Evolutionary conservation across 306 rosid species (phyloP).

Genomic region (Cicer cuneatum): DNA sequence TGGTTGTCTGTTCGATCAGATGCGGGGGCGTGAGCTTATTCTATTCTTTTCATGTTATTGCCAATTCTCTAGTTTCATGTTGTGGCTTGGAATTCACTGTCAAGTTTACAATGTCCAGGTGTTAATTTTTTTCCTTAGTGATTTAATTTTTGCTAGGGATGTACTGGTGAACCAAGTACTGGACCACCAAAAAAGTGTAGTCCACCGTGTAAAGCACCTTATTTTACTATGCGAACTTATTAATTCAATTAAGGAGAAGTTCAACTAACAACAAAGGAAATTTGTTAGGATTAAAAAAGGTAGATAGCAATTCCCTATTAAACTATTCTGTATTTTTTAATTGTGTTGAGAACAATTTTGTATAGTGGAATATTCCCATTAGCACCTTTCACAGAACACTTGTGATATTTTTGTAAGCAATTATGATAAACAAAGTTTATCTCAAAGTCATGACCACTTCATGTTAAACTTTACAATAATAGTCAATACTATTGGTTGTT

Average conservation of each 20-base stretch:
- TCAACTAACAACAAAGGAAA: too few species aligned
- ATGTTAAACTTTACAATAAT: conserved; percentile 26
- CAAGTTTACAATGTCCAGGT: conserved; percentile 63
- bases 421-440: conserved; percentile 31
- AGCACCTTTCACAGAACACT: neutral
- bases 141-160: conserved; percentile 48
- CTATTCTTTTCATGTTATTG: conserved; percentile 5
- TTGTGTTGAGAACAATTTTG: neutral
- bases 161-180: too few species aligned
- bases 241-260: too few species aligned
- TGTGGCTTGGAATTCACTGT: conserved; percentile 41
- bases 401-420: conserved; percentile 20
- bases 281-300: neutral
- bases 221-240: too few species aligned
- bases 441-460: neutral
- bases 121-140: conserved; percentile 88
- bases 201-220: too few species aligned
- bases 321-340: neutral
- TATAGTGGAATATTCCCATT: conserved; percentile 13
- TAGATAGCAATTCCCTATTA: neutral
- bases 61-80: conserved; percentile 24
- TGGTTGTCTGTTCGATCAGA: conserved; percentile 80
- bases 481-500: too few species aligned
- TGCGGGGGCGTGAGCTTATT: conserved; percentile 79
- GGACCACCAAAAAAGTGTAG: too few species aligned